These are phyloP conservation scores for Diutina scorzettiae DNA, from an alignment of 1,139 yeast species.

Conservation along the genomic window DNA sequence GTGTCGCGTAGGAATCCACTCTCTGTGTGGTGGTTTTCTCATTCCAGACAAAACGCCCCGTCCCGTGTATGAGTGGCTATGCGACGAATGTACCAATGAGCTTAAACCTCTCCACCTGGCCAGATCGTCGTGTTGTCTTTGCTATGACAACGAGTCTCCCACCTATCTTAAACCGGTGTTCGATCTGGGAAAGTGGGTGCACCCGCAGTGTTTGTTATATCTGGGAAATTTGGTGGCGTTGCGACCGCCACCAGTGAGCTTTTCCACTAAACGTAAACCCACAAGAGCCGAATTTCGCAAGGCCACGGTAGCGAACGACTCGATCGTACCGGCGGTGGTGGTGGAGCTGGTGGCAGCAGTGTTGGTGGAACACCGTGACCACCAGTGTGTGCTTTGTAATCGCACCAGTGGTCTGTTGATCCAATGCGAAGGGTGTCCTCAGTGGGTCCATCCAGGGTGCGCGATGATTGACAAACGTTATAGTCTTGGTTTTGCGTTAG, in stretches of 20 bases:
- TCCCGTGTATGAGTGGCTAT: conserved; percentile 49
- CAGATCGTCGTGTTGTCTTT: conserved; percentile 53
- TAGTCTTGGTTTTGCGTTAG: background rate
- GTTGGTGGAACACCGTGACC: conserved; percentile 15
- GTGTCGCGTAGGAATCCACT: conserved; percentile 68
- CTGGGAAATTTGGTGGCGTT: conserved; percentile 17
- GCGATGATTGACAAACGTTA: background rate
- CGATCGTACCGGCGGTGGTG: conserved; percentile 9
- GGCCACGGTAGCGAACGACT: conserved; percentile 6
- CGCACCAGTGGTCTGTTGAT: conserved; percentile 20
- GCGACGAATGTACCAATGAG: conserved; percentile 75
- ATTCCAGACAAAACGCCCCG: conserved; percentile 14
- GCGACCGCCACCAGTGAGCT: conserved; percentile 8
- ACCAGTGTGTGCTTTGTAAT: conserved; percentile 20
- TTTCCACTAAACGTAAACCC: conserved; percentile 5
- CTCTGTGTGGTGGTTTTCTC: conserved; percentile 52
- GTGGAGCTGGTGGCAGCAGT: conserved; percentile 22
- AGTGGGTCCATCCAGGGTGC: background rate
- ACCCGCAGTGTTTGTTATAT: conserved; percentile 62
- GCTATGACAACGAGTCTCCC: conserved; percentile 40
- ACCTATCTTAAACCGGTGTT: conserved; percentile 52
- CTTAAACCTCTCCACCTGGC: conserved; percentile 47
- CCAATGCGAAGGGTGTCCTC: conserved; percentile 12
- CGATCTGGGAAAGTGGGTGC: conserved; percentile 66
- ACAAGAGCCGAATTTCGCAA: conserved; percentile 5